phyloP scores from a whole-genome alignment of 768 basidiomycete genomes.

The Mycena metata region DNA sequence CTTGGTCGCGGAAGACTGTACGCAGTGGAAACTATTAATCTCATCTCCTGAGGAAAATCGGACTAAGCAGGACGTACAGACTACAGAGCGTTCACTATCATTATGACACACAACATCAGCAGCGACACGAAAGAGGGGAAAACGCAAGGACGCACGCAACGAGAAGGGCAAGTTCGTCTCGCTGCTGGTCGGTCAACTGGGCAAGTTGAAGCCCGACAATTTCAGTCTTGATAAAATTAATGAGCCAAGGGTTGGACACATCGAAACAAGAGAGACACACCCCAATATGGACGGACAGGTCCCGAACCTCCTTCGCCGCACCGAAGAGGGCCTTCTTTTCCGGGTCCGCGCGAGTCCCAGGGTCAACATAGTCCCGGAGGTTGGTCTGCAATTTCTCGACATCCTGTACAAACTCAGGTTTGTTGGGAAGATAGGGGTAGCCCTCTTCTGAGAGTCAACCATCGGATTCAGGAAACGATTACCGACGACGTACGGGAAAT shows the following conservation, averaged over 20 bases:
- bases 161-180: constrained; percentile 40
- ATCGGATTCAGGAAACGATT: neutral
- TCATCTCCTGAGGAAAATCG: neutral
- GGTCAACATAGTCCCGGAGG: constrained; percentile 37
- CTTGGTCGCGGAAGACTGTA: constrained; percentile 40
- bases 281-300: constrained; percentile 38
- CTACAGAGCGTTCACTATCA: constrained; percentile 36
- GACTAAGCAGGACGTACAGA: constrained; percentile 20
- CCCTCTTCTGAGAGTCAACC: constrained; percentile 17
- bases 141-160: constrained; percentile 36
- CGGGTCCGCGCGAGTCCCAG: constrained; percentile 38
- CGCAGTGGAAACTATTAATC: neutral
- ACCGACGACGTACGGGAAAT: constrained; percentile 30
- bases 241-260: neutral
- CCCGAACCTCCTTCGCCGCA: constrained; percentile 39
- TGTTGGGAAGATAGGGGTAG: constrained; percentile 40
- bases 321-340: constrained; percentile 41
- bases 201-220: constrained; percentile 40
- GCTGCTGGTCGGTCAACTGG: constrained; percentile 38
- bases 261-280: constrained; percentile 18
- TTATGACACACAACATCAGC: neutral
- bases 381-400: constrained; percentile 39
- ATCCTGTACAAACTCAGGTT: constrained; percentile 40
- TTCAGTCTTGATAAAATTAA: constrained; percentile 29
- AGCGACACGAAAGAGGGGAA: neutral